phyloP scores from a whole-genome alignment of 140 eudicot genomes.

The Anethum foeniculum region DNA sequence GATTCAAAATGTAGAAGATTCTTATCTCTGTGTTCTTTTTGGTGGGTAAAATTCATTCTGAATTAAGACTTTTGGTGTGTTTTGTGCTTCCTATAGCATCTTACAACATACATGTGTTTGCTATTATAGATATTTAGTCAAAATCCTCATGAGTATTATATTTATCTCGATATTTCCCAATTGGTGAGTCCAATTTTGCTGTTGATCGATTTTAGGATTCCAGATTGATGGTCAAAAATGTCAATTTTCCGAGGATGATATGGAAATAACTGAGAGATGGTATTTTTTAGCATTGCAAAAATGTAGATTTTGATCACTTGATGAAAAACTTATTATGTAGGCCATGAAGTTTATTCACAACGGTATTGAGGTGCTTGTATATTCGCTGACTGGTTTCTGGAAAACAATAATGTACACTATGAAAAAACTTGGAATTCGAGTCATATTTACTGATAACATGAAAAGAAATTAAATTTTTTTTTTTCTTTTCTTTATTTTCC shows the following conservation, averaged over 20 bases:
- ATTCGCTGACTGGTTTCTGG: background rate
- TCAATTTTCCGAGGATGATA: background rate
- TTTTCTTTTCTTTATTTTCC: background rate
- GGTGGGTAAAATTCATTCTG: background rate
- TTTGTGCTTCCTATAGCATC: background rate
- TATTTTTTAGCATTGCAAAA: background rate
- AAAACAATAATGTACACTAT: background rate
- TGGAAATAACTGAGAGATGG: background rate
- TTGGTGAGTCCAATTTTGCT: background rate
- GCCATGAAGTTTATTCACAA: background rate
- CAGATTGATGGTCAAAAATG: background rate
- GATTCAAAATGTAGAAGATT: background rate
- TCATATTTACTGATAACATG: background rate
- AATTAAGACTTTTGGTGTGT: background rate
- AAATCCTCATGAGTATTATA: background rate
- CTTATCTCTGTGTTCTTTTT: background rate
- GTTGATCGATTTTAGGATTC: background rate
- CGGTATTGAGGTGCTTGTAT: background rate
- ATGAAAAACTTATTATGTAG: background rate
- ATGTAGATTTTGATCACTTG: background rate
- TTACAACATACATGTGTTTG: background rate
- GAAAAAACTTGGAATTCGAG: background rate
- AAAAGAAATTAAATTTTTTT: background rate
- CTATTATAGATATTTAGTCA: background rate
- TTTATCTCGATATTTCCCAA: background rate